Evolutionary conservation across 1,284 basidiomycete genomes (phyloP), one percentile per base, ranked within the genome.

Genomic region (Omphalotus olearius): DNA sequence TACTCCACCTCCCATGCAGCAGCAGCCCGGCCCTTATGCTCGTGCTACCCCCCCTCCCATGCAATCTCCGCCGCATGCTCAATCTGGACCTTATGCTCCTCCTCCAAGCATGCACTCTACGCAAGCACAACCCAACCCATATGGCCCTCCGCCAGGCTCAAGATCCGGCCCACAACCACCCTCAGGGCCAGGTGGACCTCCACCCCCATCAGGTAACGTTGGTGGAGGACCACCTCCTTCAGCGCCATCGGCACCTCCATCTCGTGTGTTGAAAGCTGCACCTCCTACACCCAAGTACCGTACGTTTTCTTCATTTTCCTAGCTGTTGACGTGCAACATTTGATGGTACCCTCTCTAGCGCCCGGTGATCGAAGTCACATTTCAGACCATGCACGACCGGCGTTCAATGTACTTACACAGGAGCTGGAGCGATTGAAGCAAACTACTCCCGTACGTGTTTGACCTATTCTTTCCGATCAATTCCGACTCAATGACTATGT

Each of bases 281-380:
- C 83, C 80, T 17, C 75, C 82, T 7, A 75, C 76, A 11, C 83
- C 89, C 18, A 93, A 93, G 71, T 94, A 95, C 70, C 92, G 93
- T 93, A 62, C 69, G 88, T 86, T 3, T 10, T 37, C 23, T 40
- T 23, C 4, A 50, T 38, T 20, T 5, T 14, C 44, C 46, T 48
- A n/a, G 6, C 5, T 45, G n/a, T 18, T 20, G 17, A 23, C 20
- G 18, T 33, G 44, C n/a, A 46, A 3, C 11, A 14, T 18, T 35
- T 47, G 7, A 20, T 17, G 35, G 28, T 43, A 33, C 40, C 17
- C 14, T 58, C 53, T 53, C 7, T 62, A 95, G 92, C 94, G 28
- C 77, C 85, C 39, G 95, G 95, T 52, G 95, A 98, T 67, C 80
- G 94, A 33, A 84, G 81, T 26, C 96, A 98, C 69, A 96, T 98